Conservation (phyloP, 176 grass and related monocot genomes). For the Elymus sibiricus region DNA sequence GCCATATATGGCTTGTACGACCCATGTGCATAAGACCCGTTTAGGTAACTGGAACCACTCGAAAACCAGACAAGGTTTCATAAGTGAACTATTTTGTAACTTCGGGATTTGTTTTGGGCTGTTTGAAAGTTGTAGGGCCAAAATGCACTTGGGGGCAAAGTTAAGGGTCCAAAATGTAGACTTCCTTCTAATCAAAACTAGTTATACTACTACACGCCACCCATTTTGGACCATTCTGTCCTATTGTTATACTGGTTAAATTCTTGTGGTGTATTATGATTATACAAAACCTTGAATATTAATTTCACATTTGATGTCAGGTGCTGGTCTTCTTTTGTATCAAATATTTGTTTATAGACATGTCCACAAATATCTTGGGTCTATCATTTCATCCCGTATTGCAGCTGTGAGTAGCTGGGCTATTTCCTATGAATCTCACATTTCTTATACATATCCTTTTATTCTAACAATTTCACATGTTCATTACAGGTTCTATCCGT, state of each 20-base stretch:
- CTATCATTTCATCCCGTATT: constrained; percentile 30
- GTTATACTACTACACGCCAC: background rate
- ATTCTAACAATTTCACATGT: background rate
- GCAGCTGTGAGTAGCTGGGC: constrained; percentile 39
- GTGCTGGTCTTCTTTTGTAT: constrained; percentile 64
- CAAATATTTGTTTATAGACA: constrained; percentile 60
- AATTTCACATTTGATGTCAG: constrained; percentile 7
- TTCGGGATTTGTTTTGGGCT: too few relatives aligned
- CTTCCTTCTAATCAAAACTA: background rate
- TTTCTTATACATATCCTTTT: background rate
- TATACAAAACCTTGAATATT: too few relatives aligned
- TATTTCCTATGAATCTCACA: background rate
- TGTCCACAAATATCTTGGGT: constrained; percentile 37
- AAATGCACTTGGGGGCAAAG: too few relatives aligned
- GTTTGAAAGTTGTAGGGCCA: too few relatives aligned
- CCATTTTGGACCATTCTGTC: background rate
- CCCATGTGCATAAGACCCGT: too few relatives aligned
- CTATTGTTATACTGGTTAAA: background rate
- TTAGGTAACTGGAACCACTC: too few relatives aligned
- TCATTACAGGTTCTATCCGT: constrained; percentile 43
- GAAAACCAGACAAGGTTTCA: too few relatives aligned
- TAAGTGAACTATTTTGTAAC: too few relatives aligned
- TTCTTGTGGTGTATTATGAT: too few relatives aligned
- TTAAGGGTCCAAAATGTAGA: too few relatives aligned
- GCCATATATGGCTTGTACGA: too few relatives aligned